These are phyloP conservation scores for Naegleria gruberi DNA, from an alignment of 208 protist species.

Conservation along the genomic window DNA sequence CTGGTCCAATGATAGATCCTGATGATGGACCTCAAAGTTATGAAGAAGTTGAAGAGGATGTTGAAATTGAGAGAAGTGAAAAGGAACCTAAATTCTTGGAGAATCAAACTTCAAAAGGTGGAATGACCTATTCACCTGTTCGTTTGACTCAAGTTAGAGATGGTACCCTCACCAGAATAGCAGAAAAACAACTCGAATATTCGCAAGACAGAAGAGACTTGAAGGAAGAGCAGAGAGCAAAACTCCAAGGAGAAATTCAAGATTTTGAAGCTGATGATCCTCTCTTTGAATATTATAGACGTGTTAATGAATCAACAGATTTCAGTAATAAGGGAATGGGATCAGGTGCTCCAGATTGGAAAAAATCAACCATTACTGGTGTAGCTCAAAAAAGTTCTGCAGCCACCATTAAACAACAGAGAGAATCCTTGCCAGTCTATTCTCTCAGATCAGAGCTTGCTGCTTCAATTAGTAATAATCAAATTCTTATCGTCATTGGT, in stretches of 20 bases:
- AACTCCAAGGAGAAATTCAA: not conserved
- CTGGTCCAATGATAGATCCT: slow-evolving; percentile 59
- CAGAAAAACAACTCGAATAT: slow-evolving; percentile 56
- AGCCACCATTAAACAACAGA: slow-evolving; percentile 8
- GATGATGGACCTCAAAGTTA: slow-evolving; percentile 35
- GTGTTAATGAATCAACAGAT: not conserved
- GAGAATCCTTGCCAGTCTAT: slow-evolving; percentile 58
- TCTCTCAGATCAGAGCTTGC: slow-evolving; percentile 66
- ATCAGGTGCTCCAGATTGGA: not conserved
- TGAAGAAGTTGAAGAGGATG: slow-evolving; percentile 57
- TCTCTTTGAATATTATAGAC: not conserved
- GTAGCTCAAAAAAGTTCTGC: not conserved
- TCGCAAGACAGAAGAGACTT: slow-evolving; percentile 58
- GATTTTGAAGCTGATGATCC: not conserved
- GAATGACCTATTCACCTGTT: slow-evolving; percentile 46
- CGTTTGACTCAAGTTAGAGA: slow-evolving; percentile 75
- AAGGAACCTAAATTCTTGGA: slow-evolving; percentile 72
- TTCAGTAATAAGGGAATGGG: not conserved
- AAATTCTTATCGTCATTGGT: slow-evolving; percentile 84
- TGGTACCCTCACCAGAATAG: slow-evolving; percentile 73
- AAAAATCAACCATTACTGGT: not conserved
- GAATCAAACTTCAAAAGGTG: slow-evolving; percentile 29
- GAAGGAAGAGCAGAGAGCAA: not conserved
- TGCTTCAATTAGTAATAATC: slow-evolving; percentile 53
- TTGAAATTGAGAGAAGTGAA: slow-evolving; percentile 78